Evolutionary conservation across 441 rosid species (phyloP).

Genomic region (Gossypium gossypioides): DNA sequence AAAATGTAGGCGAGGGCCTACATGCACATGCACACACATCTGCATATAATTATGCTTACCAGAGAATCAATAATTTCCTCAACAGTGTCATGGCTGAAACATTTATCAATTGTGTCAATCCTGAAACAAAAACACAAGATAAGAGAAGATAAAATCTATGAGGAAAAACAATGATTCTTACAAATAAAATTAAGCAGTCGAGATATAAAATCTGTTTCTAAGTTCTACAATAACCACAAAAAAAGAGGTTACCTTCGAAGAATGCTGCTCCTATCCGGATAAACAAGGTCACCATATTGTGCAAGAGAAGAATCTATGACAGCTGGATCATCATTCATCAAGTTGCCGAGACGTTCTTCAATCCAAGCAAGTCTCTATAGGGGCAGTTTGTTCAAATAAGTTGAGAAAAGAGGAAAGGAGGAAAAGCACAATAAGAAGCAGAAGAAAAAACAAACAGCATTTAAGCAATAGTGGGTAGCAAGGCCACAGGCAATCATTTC

Average conservation of each 20-base stretch:
- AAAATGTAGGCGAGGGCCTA: not conserved
- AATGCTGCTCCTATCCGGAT: constrained; percentile 53
- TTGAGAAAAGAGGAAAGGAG: constrained; percentile 10
- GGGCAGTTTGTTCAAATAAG: constrained; percentile 10
- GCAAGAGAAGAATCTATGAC: constrained; percentile 68
- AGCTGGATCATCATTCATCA: constrained; percentile 67
- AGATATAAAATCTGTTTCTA: not conserved
- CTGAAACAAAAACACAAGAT: constrained; percentile 27
- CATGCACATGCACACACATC: not conserved
- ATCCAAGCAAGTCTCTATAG: constrained; percentile 58
- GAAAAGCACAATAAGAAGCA: constrained; percentile 12
- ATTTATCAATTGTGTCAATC: constrained; percentile 66
- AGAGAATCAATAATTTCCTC: constrained; percentile 70
- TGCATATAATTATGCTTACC: constrained; percentile 35
- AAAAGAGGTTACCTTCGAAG: constrained; percentile 41
- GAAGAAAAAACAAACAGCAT: constrained; percentile 39
- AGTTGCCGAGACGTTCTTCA: constrained; percentile 72
- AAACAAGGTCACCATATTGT: constrained; percentile 78
- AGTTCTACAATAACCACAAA: not conserved
- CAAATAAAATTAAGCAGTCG: not conserved
- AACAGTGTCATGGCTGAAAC: constrained; percentile 70
- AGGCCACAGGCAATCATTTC: constrained; percentile 90
- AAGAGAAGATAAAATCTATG: not conserved
- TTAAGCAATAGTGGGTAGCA: constrained; percentile 71
- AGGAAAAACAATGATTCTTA: not conserved